Base-by-base conservation (phyloP, 1,139 yeast genomes). In the Diutina scorzettiae region DNA sequence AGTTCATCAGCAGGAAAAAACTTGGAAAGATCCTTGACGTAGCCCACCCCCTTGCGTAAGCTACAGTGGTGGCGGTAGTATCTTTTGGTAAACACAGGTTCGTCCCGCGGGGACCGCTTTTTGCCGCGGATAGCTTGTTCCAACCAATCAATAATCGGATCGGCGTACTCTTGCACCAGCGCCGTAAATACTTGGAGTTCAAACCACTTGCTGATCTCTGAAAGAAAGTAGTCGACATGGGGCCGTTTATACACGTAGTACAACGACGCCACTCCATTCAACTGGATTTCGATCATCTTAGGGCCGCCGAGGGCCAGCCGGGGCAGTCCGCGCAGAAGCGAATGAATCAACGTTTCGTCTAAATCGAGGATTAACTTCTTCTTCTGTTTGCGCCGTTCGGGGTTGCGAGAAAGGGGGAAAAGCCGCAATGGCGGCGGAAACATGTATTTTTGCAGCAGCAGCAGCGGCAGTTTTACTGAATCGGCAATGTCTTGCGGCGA, bases 201-300 rank as follows among this genome's bases (percentile, higher is more conserved):
- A 59, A 78, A 91, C 97, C 97, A 91, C 52, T 78, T 77, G 44
- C 81, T 67, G 12, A 87, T 93, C 47, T 80, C 82, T 45, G 76
- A 69, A 25, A 91, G 65, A 55, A 91, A 91, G 49, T 76, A 74
- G 57, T 86, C 96, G 55, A 96, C 91, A 54, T 71, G 82, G 0
- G 98, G 98, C 45, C 98, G 70, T 57, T 89, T 91, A 54, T 86
- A 85, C 18, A 91, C 96, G 56, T 83, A 83, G 59, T 91, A 91
- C 23, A 91, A 65, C 2, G 95, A 80, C 2, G 95, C 80, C 39
- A 77, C 60, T 47, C 71, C 68, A 49, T 73, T 73, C 42, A 87
- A 69, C 52, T 78, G 81, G 46, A 91, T 89, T 61, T 91, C 97
- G 42, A 91, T 84, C 73, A 87, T 80, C 53, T 81, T 86, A 41